Evolutionary conservation across 257 asterid species (phyloP), one percentile per base, ranked within the genome.

Genomic region (Verbascum thapsus): DNA sequence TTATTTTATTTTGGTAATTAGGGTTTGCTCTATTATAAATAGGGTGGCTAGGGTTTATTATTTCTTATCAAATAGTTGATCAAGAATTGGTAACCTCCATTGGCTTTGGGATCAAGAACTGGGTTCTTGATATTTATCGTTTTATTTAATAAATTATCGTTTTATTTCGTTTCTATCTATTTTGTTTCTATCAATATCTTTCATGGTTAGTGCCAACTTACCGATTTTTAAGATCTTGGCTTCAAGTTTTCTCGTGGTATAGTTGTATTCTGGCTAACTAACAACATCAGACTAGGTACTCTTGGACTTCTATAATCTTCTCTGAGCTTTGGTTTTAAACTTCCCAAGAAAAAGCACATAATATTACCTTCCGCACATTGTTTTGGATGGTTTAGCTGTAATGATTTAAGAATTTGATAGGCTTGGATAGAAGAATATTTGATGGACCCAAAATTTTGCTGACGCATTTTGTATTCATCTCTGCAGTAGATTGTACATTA

Each of bases 201-300:
- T 48, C 58, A 32, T 54, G 17, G 56, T 54, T 67, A 40, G 73
- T 53, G 35, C 53, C 48, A 65, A 34, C 40, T 20, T 23, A 12
- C 41, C 34, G 51, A 9, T 41, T 35, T 18, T 12, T n/a, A n/a
- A 54, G 6, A 30, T 32, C 6, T 53, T 5, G 4, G 16, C 10
- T 5, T 54, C 43, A 17, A 30, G 32, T 53, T 26, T 11, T 6
- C 10, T 30, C 4, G 19, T 53, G 30, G 18, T n/a, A n/a, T 30
- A 0, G 38, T 11, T 3, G 20, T 53, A 4, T 8, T 53, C 20
- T 53, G 59, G 59, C 59, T 19, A 11, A 41, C 41, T 15, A 53
- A n/a, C 12, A 10, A 13, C 32, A 7, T 12, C n/a, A 53, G 18
- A 23, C 26, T 4, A 23, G n/a, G 39, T 23, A 26, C 12, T 53